Conservation (phyloP, 1,139 yeast species). For the Protomyces pachydermus region DNA sequence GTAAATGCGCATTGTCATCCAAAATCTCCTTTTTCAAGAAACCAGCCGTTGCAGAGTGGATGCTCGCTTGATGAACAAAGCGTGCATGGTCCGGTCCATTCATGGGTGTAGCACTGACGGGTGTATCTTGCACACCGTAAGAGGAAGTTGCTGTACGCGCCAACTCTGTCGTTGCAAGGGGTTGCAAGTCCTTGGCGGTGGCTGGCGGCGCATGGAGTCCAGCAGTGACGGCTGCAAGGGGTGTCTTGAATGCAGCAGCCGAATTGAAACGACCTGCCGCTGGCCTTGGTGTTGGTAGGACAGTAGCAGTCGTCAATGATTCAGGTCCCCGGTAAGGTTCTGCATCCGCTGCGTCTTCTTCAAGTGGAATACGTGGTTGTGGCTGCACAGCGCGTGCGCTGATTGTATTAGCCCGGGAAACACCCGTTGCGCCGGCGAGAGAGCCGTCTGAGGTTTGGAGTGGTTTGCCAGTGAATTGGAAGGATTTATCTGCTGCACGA, state of each 20-base stretch:
- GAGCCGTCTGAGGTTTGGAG: neutral
- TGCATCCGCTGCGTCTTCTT: constrained; percentile 15
- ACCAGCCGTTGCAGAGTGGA: constrained; percentile 12
- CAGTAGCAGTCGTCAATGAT: neutral
- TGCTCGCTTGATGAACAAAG: constrained; percentile 11
- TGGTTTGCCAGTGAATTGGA: constrained; percentile 8
- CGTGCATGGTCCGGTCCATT: constrained; percentile 9
- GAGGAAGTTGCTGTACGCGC: constrained; percentile 15
- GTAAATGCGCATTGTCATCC: constrained; percentile 19
- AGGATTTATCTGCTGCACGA: constrained; percentile 37
- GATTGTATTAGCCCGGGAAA: neutral
- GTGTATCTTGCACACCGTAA: constrained; percentile 4
- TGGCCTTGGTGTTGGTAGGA: neutral
- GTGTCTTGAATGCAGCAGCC: constrained; percentile 5
- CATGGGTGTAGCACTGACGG: neutral
- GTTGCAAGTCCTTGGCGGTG: neutral
- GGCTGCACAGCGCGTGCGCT: neutral
- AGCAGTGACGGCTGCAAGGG: constrained; percentile 14
- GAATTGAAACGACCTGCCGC: constrained; percentile 23
- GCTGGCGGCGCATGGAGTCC: constrained; percentile 11
- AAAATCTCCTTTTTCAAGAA: constrained; percentile 16
- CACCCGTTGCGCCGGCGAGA: neutral
- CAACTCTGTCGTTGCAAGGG: neutral
- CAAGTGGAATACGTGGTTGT: neutral
- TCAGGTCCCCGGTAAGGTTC: constrained; percentile 21